Percentiles rank a stretch among this genome's conserved stretches.
phyloP scores from a whole-genome alignment of 148 eudicot genomes.

The Cornus controversa region DNA sequence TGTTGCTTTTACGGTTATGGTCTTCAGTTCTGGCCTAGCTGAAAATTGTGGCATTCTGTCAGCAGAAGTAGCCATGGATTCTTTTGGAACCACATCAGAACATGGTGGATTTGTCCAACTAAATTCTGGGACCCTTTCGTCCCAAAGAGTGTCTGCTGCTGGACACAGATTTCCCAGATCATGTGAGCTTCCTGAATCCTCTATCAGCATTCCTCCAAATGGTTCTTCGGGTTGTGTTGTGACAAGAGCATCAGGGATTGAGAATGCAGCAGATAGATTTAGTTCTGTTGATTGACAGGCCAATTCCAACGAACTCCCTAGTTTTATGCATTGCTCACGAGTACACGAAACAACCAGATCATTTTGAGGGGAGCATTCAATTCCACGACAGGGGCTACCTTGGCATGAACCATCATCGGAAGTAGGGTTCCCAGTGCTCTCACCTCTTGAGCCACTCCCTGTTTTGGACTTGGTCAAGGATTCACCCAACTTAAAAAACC shows the following conservation, averaged over 20 bases:
- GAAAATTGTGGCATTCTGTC: conserved; percentile 36
- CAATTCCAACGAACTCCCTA: conserved; percentile 23
- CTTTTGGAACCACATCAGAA: conserved; percentile 28
- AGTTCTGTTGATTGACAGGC: conserved; percentile 32
- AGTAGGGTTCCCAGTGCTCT: conserved; percentile 72
- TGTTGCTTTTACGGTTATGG: conserved; percentile 71
- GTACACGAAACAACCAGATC: conserved; percentile 31
- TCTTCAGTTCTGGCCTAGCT: conserved; percentile 49
- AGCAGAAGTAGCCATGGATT: conserved; percentile 20
- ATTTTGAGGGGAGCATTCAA: conserved; percentile 45
- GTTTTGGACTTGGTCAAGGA: conserved; percentile 34
- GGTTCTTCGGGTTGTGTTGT: conserved; percentile 35
- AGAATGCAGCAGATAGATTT: conserved; percentile 32
- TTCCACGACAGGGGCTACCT: conserved; percentile 44
- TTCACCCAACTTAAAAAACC: conserved; percentile 19
- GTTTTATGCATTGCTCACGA: conserved; percentile 28
- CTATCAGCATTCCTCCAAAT: conserved; percentile 50
- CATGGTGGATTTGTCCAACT: conserved; percentile 39
- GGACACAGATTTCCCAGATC: conserved; percentile 58
- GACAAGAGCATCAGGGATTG: conserved; percentile 38
- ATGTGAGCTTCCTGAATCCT: conserved; percentile 73
- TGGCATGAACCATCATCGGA: conserved; percentile 81
- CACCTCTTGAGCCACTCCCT: conserved; percentile 61
- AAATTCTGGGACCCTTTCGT: conserved; percentile 33
- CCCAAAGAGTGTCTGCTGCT: conserved; percentile 29